Percentiles rank a stretch among this genome's conserved stretches.
Evolutionary conservation across 2,329 filamentous ascomycete species (phyloP).

Genomic region (Xylariaceae sp.): DNA sequence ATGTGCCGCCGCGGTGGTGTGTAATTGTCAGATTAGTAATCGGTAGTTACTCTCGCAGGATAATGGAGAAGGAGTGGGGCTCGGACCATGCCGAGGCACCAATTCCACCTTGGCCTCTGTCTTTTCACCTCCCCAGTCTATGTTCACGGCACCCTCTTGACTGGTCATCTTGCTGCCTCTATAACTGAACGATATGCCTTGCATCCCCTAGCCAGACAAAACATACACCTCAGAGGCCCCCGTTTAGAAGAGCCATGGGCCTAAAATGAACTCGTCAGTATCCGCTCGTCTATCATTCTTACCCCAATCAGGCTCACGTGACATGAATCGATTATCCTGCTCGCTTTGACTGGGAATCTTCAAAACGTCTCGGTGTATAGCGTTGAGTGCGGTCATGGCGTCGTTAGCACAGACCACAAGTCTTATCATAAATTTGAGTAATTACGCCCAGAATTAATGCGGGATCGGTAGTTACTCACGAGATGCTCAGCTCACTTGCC

Average conservation of each 20-base stretch:
- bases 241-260: constrained; percentile 25
- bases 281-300: not conserved
- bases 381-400: constrained; percentile 23
- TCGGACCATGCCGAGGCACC: no score
- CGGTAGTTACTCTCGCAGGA: not conserved
- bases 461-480: constrained; percentile 10
- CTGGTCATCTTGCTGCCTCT: no score
- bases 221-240: no score
- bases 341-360: constrained; percentile 25
- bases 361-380: constrained; percentile 26
- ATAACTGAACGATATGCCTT: no score
- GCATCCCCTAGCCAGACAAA: no score
- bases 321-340: constrained; percentile 22
- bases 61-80: not conserved
- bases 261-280: constrained; percentile 6
- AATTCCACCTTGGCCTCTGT: no score
- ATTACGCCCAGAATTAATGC: not conserved
- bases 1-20: not conserved
- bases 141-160: no score
- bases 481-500: constrained; percentile 27
- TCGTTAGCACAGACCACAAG: constrained; percentile 24
- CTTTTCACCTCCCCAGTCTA: no score
- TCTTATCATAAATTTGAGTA: constrained; percentile 3
- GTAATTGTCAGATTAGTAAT: not conserved
- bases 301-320: constrained; percentile 14